A percentile compares a stretch with the other conserved stretches of the same genome.
phyloP scores from a whole-genome alignment of 2,329 filamentous ascomycete genomes.

The Pseudopyricularia cyperi region DNA sequence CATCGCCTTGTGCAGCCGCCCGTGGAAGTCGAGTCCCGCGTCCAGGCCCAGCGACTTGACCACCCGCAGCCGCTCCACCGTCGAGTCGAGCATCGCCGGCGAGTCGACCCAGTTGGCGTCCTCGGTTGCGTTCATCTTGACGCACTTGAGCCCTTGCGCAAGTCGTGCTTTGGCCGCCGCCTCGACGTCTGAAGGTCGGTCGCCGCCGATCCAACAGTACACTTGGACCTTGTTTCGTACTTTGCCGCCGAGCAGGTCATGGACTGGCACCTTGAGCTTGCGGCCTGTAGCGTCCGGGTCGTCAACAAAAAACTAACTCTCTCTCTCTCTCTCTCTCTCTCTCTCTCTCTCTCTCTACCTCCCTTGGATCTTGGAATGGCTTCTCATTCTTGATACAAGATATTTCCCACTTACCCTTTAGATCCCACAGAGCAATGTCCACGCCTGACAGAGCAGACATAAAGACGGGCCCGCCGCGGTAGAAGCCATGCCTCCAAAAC shows the following conservation, averaged over 20 bases:
- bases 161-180: conserved; percentile 34
- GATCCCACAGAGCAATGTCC: conserved; percentile 59
- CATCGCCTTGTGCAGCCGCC: conserved; percentile 56
- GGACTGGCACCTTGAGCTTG: conserved; percentile 37
- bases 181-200: conserved; percentile 49
- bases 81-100: conserved; percentile 39
- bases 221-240: conserved; percentile 50
- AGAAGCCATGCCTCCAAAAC: conserved; percentile 52
- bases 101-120: conserved; percentile 56
- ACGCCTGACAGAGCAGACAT: conserved; percentile 61
- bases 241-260: conserved; percentile 54
- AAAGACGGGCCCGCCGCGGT: conserved; percentile 57
- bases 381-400: no score
- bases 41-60: conserved; percentile 54
- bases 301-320: background rate
- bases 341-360: no score
- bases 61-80: conserved; percentile 46
- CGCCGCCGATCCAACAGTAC: conserved; percentile 59
- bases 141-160: conserved; percentile 40
- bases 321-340: no score
- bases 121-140: conserved; percentile 62
- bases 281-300: conserved; percentile 1
- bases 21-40: conserved; percentile 57
- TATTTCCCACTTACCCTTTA: conserved; percentile 42
- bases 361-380: no score